Percentiles rank a stretch among this genome's conserved stretches.
These are phyloP conservation scores for Diaporthe sp. DNA, from an alignment of 2,329 filamentous ascomycete species.

Conservation along the genomic window DNA sequence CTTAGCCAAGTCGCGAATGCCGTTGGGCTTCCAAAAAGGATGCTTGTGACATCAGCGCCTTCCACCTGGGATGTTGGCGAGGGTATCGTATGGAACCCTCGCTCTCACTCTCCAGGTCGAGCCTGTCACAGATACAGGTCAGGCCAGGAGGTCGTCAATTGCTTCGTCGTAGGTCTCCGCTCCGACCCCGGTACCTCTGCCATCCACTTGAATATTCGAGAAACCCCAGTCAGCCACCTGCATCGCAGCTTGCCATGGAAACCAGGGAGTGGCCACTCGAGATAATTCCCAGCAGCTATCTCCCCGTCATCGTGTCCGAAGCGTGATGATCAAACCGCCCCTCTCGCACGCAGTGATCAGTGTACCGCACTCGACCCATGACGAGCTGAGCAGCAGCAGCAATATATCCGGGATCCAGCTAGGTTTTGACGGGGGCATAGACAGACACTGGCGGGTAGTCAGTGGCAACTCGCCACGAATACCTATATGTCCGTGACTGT, in stretches of 20 bases:
- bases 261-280: not conserved
- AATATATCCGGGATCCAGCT: not conserved
- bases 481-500: not conserved
- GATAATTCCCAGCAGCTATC: not conserved
- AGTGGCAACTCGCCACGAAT: not conserved
- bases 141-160: not conserved
- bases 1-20: not conserved
- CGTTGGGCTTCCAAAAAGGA: not conserved
- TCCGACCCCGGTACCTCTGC: not conserved
- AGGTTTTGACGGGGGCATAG: not conserved
- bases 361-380: not conserved
- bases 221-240: not conserved
- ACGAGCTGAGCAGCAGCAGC: not conserved
- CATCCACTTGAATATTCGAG: not conserved
- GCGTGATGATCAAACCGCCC: not conserved
- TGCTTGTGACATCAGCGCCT: not conserved
- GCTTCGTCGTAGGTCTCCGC: not conserved
- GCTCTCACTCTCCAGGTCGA: not conserved
- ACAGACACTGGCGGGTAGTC: not conserved
- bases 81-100: not conserved
- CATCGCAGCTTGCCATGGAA: not conserved
- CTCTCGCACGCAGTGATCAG: not conserved
- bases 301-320: not conserved
- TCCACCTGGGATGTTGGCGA: not conserved
- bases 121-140: not conserved